Base-by-base conservation (phyloP, 139 green algal species). In the Edaphochlamys debaryana region DNA sequence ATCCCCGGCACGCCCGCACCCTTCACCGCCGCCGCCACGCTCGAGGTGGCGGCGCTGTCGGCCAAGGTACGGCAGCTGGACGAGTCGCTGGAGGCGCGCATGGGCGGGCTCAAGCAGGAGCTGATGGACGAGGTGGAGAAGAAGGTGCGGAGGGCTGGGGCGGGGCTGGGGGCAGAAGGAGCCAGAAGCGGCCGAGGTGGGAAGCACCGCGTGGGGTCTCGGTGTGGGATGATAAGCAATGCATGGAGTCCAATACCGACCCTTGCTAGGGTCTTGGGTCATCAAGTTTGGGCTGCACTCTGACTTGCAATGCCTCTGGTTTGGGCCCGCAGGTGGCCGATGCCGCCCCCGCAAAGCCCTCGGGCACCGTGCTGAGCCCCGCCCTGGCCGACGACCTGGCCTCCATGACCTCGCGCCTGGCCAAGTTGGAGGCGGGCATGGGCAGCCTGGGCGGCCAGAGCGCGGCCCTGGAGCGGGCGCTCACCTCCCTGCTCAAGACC, bases 61-160 rank as follows among this genome's bases (percentile, higher is more conserved):
- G 54, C 58, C 29, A 42, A 69, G 56, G 38, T 81, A 22, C 60
- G 20, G 62, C 42, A 58, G 58, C 37, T 81, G 30, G 75, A 81
- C 1, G 60, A 70, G 27, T 29, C 32, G 30, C 30, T 72, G 40
- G 40, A 27, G 30, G 60, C 34, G 38, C 75, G 36, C 13, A 2
- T 81, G 60, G n/a, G 9, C 20, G 60, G 19, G 5, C n/a, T 81
- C n/a, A 38, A 60, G 19, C 29, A 71, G 38, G 75, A 81, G 29
- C 40, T 81, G 60, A 25, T 9, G 69, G 29, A 9, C 11, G 45
- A 22, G 45, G 13, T 13, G 45, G 45, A 9, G 45, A 54, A 9
- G 45, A 13, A 22, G 45, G 13, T 13, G 45, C 11, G 11, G 45
- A 54, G 11, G 45, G 45, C 45, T 9, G 45, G 11, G 45, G 45